A percentile compares a stretch with the other conserved stretches of the same genome.
Conservation (phyloP, 345 rosid species). For the Euphorbia lathyris region DNA sequence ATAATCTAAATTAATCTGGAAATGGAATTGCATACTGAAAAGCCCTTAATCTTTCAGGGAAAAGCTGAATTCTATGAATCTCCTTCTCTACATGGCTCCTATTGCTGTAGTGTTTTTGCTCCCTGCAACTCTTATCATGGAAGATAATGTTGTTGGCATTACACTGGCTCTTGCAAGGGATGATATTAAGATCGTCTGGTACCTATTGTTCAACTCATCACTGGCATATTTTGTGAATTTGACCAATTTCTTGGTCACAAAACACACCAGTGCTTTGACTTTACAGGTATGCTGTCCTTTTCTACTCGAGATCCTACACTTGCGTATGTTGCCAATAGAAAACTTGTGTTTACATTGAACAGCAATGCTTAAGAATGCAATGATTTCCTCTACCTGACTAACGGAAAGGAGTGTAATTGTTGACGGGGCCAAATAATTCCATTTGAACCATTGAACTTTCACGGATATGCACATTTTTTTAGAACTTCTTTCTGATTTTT, state of each 20-base stretch:
- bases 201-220: conserved; percentile 87
- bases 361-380: background rate
- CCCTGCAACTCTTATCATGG: conserved; percentile 95
- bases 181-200: conserved; percentile 82
- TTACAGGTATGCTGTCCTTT: conserved; percentile 64
- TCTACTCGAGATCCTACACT: background rate
- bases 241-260: conserved; percentile 98
- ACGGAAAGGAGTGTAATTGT: background rate
- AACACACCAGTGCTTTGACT: conserved; percentile 96
- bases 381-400: background rate
- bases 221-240: conserved; percentile 93
- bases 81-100: conserved; percentile 98
- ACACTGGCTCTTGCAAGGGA: conserved; percentile 95
- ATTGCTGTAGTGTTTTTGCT: conserved; percentile 88
- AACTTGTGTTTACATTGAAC: background rate
- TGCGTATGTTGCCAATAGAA: background rate
- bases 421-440: background rate
- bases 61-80: conserved; percentile 98
- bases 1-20: background rate
- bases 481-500: background rate
- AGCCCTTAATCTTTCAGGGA: conserved; percentile 51
- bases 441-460: background rate
- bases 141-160: conserved; percentile 89
- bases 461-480: background rate
- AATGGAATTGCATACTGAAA: conserved; percentile 21